Conservation (phyloP, 2,329 filamentous ascomycete genomes). For the Pseudogymnoascus pannorum region DNA sequence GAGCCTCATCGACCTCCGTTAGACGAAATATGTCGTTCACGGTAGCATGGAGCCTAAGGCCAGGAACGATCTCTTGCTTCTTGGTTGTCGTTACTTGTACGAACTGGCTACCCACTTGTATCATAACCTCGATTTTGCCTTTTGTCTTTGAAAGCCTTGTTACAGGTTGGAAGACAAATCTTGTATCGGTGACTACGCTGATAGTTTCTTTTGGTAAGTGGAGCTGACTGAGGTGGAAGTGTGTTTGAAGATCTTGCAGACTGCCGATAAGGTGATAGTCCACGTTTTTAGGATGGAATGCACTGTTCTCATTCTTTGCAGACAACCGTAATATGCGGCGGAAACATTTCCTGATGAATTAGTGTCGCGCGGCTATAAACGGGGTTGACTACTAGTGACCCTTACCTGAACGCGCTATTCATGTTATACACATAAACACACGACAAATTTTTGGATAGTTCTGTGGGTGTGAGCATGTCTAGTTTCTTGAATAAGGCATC, state of each 20-base stretch:
- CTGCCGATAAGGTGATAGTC: constrained; percentile 60
- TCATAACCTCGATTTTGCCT: constrained; percentile 61
- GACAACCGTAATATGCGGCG: constrained; percentile 55
- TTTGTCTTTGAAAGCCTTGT: constrained; percentile 60
- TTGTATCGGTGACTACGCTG: constrained; percentile 58
- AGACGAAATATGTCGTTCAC: constrained; percentile 65
- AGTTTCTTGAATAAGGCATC: constrained; percentile 59
- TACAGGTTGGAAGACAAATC: constrained; percentile 58
- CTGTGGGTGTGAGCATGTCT: constrained; percentile 54
- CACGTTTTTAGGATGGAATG: constrained; percentile 57
- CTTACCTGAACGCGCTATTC: constrained; percentile 62
- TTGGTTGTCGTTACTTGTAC: constrained; percentile 63
- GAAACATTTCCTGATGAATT: constrained; percentile 49
- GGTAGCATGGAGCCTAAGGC: constrained; percentile 52
- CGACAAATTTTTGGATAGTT: constrained; percentile 51
- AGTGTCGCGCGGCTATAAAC: neutral
- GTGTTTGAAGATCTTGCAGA: constrained; percentile 55
- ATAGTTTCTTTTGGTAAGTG: constrained; percentile 64
- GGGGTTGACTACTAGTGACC: constrained; percentile 17
- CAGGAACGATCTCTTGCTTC: constrained; percentile 60
- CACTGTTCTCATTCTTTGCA: constrained; percentile 51
- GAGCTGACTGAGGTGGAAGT: constrained; percentile 60
- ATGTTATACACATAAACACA: constrained; percentile 66
- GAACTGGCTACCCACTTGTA: constrained; percentile 63
- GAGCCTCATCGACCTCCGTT: constrained; percentile 59